phyloP scores from a whole-genome alignment of 108 stramenopile species.

The Discostella stelligeroides region DNA sequence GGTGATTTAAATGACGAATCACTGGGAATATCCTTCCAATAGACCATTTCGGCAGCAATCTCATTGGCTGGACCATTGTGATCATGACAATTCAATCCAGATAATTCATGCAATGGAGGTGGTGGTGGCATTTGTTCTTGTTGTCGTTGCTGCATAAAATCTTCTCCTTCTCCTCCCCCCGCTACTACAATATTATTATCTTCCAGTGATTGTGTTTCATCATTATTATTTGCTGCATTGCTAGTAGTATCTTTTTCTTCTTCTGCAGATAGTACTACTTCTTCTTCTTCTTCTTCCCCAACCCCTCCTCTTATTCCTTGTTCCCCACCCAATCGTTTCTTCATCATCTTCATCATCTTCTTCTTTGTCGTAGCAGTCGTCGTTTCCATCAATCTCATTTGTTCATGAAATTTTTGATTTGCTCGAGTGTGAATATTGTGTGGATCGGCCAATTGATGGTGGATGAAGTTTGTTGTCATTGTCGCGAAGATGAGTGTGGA shows the following conservation, averaged over 20 bases:
- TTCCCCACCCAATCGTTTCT: constrained; percentile 29
- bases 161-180: constrained; percentile 3
- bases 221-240: too few species aligned
- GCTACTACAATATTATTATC: not conserved
- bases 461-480: constrained; percentile 41
- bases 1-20: constrained; percentile 69
- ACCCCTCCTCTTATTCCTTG: constrained; percentile 2
- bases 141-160: too few species aligned
- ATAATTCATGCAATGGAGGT: constrained; percentile 42
- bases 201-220: too few species aligned
- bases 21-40: constrained; percentile 77
- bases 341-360: too few species aligned
- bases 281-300: not conserved
- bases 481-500: constrained; percentile 38
- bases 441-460: constrained; percentile 46
- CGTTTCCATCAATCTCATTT: too few species aligned
- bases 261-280: not conserved
- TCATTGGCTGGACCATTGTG: constrained; percentile 55
- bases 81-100: constrained; percentile 49
- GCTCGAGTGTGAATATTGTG: constrained; percentile 35
- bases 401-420: constrained; percentile 13
- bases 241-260: too few species aligned
- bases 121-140: not conserved
- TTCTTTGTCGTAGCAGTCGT: too few species aligned
- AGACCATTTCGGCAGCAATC: constrained; percentile 75